Evolutionary conservation across 1,284 basidiomycete species (phyloP).

Genomic region (Uromyces viciae-fabae): DNA sequence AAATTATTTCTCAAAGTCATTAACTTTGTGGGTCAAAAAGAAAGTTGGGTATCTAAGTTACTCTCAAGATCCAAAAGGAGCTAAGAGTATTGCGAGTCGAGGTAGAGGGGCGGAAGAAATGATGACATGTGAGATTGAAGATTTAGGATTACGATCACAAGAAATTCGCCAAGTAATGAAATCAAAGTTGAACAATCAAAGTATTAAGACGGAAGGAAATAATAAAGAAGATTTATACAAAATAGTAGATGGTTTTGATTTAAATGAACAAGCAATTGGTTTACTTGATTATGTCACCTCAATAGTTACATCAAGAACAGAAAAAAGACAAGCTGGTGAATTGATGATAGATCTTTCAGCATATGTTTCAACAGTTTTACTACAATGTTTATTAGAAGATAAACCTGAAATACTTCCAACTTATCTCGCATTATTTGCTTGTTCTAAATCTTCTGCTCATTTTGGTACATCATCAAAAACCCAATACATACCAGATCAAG

Average conservation of each 20-base stretch:
- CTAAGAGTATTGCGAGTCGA: slow-evolving; percentile 65
- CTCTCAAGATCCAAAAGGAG: slow-evolving; percentile 84
- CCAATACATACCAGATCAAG: not conserved
- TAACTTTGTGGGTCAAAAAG: slow-evolving; percentile 85
- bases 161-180: slow-evolving; percentile 36
- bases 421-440: slow-evolving; percentile 64
- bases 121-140: slow-evolving; percentile 39
- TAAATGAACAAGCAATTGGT: slow-evolving; percentile 30
- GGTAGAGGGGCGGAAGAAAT: slow-evolving; percentile 43
- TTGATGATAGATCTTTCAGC: slow-evolving; percentile 57
- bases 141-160: slow-evolving; percentile 32
- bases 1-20: slow-evolving; percentile 66
- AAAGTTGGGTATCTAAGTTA: slow-evolving; percentile 88
- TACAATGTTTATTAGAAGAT: slow-evolving; percentile 84
- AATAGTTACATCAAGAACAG: not conserved
- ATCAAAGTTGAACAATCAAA: not conserved
- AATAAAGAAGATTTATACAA: slow-evolving; percentile 27
- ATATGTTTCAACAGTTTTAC: slow-evolving; percentile 69
- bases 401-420: slow-evolving; percentile 72
- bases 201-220: not conserved
- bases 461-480: not conserved
- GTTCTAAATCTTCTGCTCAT: slow-evolving; percentile 15
- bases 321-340: not conserved
- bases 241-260: slow-evolving; percentile 39
- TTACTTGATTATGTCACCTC: slow-evolving; percentile 40